phyloP scores from a whole-genome alignment of 176 grass and related monocot species.

The Rhynchospora pubera region DNA sequence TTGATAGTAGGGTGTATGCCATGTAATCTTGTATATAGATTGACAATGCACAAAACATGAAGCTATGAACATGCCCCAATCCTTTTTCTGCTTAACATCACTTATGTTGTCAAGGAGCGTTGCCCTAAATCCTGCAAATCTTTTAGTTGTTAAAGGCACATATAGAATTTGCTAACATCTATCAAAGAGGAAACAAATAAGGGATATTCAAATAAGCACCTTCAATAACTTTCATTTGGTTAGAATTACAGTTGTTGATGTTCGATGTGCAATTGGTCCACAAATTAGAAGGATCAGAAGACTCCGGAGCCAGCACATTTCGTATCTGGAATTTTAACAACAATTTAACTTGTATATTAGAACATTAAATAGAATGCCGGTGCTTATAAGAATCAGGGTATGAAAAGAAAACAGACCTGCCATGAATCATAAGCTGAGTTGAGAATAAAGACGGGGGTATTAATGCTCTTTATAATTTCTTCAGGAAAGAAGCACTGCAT shows the following conservation, averaged over 20 bases:
- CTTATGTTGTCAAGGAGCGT: slow-evolving; percentile 36
- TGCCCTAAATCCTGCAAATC: slow-evolving; percentile 59
- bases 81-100: slow-evolving; percentile 49
- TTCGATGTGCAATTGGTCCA: slow-evolving; percentile 36
- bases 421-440: slow-evolving; percentile 63
- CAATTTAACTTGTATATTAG: not conserved
- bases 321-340: slow-evolving; percentile 28
- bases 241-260: slow-evolving; percentile 31
- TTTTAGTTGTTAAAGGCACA: not conserved
- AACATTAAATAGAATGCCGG: not conserved
- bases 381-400: not conserved
- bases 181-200: not conserved
- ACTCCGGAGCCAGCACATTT: slow-evolving; percentile 32
- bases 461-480: slow-evolving; percentile 49
- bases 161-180: slow-evolving; percentile 11
- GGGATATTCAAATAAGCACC: slow-evolving; percentile 24
- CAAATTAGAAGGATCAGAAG: slow-evolving; percentile 14
- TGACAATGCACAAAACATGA: slow-evolving; percentile 79
- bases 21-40: slow-evolving; percentile 41
- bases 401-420: slow-evolving; percentile 38
- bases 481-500: slow-evolving; percentile 40
- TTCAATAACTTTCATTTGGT: slow-evolving; percentile 42
- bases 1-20: slow-evolving; percentile 57
- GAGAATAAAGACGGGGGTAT: slow-evolving; percentile 43
- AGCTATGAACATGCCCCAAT: slow-evolving; percentile 68